These are phyloP conservation scores for Haplosporangium sp. DNA, from an alignment of 371 early-diverging fungal genomes.

Conservation along the genomic window DNA sequence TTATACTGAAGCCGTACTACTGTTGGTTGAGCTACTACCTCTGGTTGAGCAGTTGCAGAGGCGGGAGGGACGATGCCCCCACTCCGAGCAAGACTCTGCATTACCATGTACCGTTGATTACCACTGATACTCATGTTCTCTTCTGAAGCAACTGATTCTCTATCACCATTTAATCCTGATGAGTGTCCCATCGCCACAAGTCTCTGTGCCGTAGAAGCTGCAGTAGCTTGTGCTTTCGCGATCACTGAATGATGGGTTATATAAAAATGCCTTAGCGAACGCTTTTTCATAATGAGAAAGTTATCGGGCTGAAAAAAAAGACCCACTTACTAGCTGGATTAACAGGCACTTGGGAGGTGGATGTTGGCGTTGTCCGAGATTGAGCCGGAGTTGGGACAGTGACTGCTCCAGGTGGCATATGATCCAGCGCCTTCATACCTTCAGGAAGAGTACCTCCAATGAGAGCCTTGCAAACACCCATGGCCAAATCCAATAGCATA, in stretches of 20 bases:
- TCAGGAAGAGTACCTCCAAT: slow-evolving; percentile 83
- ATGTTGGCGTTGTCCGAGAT: slow-evolving; percentile 10
- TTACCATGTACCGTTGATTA: slow-evolving; percentile 73
- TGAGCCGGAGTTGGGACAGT: slow-evolving; percentile 12
- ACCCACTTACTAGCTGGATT: slow-evolving; percentile 50
- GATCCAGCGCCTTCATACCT: slow-evolving; percentile 79
- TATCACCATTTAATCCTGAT: slow-evolving; percentile 46
- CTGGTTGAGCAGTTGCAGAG: slow-evolving; percentile 15
- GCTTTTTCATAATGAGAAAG: neutral
- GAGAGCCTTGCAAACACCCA: slow-evolving; percentile 75
- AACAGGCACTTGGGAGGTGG: slow-evolving; percentile 14
- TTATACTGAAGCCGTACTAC: slow-evolving; percentile 71
- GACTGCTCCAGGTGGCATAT: slow-evolving; percentile 52
- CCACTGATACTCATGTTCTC: slow-evolving; percentile 73
- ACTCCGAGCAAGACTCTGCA: slow-evolving; percentile 76
- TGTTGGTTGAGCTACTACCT: slow-evolving; percentile 44
- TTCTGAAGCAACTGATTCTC: slow-evolving; percentile 69
- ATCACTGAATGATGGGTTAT: slow-evolving; percentile 26
- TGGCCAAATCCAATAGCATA: slow-evolving; percentile 74
- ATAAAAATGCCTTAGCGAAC: neutral
- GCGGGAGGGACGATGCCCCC: slow-evolving; percentile 47
- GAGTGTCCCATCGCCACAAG: slow-evolving; percentile 51
- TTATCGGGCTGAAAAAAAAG: neutral
- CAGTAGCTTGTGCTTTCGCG: slow-evolving; percentile 57
- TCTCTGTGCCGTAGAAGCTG: slow-evolving; percentile 55